These are phyloP conservation scores for Talaromyces adpressus DNA, from an alignment of 495 filamentous ascomycete genomes.

Conservation along the genomic window DNA sequence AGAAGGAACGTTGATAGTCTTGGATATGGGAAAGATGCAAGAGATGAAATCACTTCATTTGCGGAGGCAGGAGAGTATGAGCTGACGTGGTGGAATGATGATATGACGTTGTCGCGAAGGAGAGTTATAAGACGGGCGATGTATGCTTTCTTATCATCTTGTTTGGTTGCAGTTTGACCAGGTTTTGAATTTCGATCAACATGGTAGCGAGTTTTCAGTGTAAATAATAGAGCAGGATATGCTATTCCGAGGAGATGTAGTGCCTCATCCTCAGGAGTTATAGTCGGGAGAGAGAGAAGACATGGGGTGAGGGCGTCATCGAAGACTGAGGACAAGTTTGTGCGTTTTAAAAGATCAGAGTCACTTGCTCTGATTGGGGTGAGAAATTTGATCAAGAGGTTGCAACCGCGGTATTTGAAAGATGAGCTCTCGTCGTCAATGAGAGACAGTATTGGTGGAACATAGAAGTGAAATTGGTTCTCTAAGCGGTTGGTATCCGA, in stretches of 20 bases:
- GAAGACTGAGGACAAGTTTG: conserved; percentile 73
- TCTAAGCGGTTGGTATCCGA: conserved; percentile 28
- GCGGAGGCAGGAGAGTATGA: conserved; percentile 30
- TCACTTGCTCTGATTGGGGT: conserved; percentile 41
- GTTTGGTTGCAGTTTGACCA: not conserved
- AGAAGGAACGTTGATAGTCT: conserved; percentile 50
- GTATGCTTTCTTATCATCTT: conserved; percentile 12
- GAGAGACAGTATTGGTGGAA: conserved; percentile 77
- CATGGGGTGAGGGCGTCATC: conserved; percentile 69
- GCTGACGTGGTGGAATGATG: conserved; percentile 43
- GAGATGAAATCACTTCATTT: conserved; percentile 39
- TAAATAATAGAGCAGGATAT: conserved; percentile 57
- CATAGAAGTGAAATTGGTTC: conserved; percentile 65
- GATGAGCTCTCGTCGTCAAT: conserved; percentile 59
- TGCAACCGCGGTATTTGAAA: conserved; percentile 55
- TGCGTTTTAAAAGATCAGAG: conserved; percentile 52
- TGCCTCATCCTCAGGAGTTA: conserved; percentile 69
- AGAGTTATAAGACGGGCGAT: conserved; percentile 19
- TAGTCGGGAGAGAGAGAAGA: conserved; percentile 64
- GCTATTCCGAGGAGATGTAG: conserved; percentile 56
- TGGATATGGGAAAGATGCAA: conserved; percentile 36
- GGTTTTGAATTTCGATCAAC: not conserved
- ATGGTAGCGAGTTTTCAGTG: conserved; percentile 42
- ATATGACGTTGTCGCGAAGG: conserved; percentile 34
- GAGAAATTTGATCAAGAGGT: conserved; percentile 54